Percentiles rank a stretch among this genome's conserved stretches.
Conservation (phyloP, 2,329 filamentous ascomycete species). For the Stromatinia cepivora region DNA sequence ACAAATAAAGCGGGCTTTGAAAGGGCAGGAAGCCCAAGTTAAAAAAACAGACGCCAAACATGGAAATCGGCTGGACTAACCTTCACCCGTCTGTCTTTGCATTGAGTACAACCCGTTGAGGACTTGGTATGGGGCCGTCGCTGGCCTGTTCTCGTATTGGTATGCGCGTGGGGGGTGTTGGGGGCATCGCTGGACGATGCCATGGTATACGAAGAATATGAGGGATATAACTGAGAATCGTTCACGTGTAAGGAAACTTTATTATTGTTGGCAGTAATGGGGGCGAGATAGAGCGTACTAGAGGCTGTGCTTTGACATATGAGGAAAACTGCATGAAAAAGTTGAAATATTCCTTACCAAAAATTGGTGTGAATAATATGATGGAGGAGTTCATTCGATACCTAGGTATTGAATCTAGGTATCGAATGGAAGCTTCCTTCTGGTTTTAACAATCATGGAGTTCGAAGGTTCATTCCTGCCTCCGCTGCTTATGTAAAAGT, state of each 20-base stretch:
- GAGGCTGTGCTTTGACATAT: not conserved
- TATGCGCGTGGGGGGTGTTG: not conserved
- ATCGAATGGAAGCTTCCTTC: no score
- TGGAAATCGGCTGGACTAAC: not conserved
- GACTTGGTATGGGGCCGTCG: not conserved
- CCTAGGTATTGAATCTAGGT: no score
- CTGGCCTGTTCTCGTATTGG: not conserved
- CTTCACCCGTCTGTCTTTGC: not conserved
- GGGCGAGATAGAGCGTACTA: no score
- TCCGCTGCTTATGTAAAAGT: no score
- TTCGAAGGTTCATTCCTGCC: no score
- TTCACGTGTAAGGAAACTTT: not conserved
- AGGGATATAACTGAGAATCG: not conserved
- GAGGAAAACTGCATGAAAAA: not conserved
- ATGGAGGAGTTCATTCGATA: no score
- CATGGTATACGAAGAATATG: not conserved
- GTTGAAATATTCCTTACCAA: no score
- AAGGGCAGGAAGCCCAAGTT: no score
- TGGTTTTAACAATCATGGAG: no score
- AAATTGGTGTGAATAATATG: no score
- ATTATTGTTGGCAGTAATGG: not conserved
- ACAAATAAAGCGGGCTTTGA: not conserved
- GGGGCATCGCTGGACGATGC: not conserved
- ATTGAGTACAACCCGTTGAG: not conserved
- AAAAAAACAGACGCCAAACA: not conserved